These are phyloP conservation scores for Aspergillus pseudotamarii DNA, from an alignment of 2,329 filamentous ascomycete genomes.

Conservation along the genomic window DNA sequence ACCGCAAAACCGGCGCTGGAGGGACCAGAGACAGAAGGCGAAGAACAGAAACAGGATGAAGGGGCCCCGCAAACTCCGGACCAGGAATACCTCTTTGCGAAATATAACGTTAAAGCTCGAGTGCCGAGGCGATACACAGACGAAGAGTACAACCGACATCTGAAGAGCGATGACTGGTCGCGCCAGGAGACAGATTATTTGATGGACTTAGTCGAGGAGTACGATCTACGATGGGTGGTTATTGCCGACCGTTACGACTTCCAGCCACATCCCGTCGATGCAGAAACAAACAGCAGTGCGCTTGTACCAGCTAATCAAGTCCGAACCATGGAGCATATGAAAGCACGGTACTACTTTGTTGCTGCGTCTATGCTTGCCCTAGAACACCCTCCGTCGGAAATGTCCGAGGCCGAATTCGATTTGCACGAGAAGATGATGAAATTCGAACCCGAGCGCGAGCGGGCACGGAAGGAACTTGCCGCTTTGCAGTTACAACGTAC, in stretches of 20 bases:
- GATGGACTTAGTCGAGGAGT: conserved; percentile 72
- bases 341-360: conserved; percentile 86
- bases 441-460: conserved; percentile 81
- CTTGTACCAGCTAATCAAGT: conserved; percentile 46
- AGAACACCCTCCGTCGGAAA: conserved; percentile 77
- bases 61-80: conserved; percentile 38
- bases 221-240: conserved; percentile 85
- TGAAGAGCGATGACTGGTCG: conserved; percentile 79
- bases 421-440: conserved; percentile 83
- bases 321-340: conserved; percentile 85
- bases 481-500: conserved; percentile 76
- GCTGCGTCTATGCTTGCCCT: conserved; percentile 80
- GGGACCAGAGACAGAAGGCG: conserved; percentile 38
- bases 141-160: conserved; percentile 77
- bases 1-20: conserved; percentile 43
- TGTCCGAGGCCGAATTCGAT: conserved; percentile 83
- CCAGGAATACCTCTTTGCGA: conserved; percentile 68
- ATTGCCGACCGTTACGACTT: conserved; percentile 92
- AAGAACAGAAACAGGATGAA: conserved; percentile 43
- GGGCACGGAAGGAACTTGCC: conserved; percentile 80
- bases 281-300: conserved; percentile 33
- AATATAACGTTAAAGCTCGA: conserved; percentile 81
- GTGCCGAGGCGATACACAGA: conserved; percentile 77
- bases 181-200: conserved; percentile 94
- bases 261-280: conserved; percentile 32